Conservation (phyloP, 2,329 filamentous ascomycete genomes). For the Penicillium sp. region DNA sequence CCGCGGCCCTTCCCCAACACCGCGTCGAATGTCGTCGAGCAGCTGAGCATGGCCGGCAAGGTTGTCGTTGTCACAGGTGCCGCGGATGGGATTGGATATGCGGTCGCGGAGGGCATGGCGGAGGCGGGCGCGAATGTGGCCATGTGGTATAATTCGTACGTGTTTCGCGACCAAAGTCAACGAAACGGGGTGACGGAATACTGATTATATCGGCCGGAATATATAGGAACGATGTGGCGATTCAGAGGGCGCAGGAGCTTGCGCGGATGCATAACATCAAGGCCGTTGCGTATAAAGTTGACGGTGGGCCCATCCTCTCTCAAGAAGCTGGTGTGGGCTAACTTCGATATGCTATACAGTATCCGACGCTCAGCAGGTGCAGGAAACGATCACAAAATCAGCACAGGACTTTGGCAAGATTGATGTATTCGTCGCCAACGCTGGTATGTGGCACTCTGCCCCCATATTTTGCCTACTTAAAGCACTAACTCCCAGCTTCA, state of each 20-base stretch:
- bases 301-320: slow-evolving; percentile 25
- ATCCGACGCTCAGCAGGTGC: slow-evolving; percentile 46
- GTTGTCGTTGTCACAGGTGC: slow-evolving; percentile 52
- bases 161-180: background rate
- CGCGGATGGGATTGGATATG: slow-evolving; percentile 52
- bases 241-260: slow-evolving; percentile 43
- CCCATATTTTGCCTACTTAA: no score
- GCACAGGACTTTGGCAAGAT: slow-evolving; percentile 49
- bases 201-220: no score
- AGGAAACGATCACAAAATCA: slow-evolving; percentile 40
- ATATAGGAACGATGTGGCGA: slow-evolving; percentile 37
- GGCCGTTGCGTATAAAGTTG: slow-evolving; percentile 50
- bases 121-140: slow-evolving; percentile 52
- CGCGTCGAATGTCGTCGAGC: slow-evolving; percentile 51
- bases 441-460: slow-evolving; percentile 32
- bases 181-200: no score
- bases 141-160: slow-evolving; percentile 47
- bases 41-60: slow-evolving; percentile 49
- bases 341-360: slow-evolving; percentile 24
- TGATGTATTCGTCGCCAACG: slow-evolving; percentile 52
- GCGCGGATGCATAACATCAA: slow-evolving; percentile 42
- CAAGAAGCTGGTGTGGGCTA: background rate
- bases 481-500: slow-evolving; percentile 19
- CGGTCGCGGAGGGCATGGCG: slow-evolving; percentile 53
- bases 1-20: slow-evolving; percentile 46